Evolutionary conservation across 306 rosid genomes (phyloP).

Genomic region (Prunus kanzakura): DNA sequence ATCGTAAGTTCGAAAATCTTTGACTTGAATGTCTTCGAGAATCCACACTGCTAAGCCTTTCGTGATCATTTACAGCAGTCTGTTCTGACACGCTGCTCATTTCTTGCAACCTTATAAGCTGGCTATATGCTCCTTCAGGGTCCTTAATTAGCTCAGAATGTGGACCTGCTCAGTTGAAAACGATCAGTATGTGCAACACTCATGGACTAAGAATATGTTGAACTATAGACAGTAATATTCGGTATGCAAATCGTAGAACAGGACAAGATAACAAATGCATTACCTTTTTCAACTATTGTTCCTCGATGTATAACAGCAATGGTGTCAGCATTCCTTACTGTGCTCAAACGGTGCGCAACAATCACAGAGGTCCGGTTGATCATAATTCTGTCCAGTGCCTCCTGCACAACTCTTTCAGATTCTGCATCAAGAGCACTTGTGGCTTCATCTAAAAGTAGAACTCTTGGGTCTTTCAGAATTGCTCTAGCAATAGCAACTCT

Average conservation of each 20-base stretch:
- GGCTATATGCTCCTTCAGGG: constrained; percentile 64
- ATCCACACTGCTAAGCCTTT: neutral
- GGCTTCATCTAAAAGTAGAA: constrained; percentile 68
- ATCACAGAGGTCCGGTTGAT: constrained; percentile 54
- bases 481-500: constrained; percentile 58
- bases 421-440: constrained; percentile 69
- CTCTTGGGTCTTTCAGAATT: constrained; percentile 59
- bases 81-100: constrained; percentile 16
- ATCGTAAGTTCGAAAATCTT: constrained; percentile 30
- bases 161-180: constrained; percentile 42
- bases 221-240: neutral
- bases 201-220: neutral
- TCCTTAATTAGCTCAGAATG: constrained; percentile 52
- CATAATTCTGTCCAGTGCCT: constrained; percentile 63
- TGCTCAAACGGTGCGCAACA: constrained; percentile 72
- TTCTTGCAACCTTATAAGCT: constrained; percentile 63
- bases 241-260: too few species aligned
- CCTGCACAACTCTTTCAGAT: constrained; percentile 63
- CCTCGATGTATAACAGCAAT: constrained; percentile 67
- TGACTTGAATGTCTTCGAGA: neutral
- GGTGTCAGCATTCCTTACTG: constrained; percentile 50
- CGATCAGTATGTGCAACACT: neutral
- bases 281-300: constrained; percentile 64
- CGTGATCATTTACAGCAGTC: neutral
- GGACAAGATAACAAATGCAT: neutral